Evolutionary conservation across 2,329 filamentous ascomycete genomes (phyloP), one percentile per base, ranked within the genome.

Genomic region (Macrophomina tecta): DNA sequence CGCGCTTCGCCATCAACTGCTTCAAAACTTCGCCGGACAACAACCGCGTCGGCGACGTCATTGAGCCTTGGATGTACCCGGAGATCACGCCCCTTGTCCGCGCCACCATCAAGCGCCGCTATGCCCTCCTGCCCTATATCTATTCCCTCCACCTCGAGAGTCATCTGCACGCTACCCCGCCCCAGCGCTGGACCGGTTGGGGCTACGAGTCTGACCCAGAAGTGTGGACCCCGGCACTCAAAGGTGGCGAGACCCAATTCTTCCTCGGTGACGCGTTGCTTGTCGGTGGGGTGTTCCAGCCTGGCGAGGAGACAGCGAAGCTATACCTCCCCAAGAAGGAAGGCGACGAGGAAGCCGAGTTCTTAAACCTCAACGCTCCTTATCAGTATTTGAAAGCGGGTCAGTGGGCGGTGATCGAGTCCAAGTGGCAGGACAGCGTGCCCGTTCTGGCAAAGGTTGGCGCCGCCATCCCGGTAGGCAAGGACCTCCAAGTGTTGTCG

Each of bases 31-130:
- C 85, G 0, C 83, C 86, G 0, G 80, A 85, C 0, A 87, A 92
- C 76, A 91, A 89, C 71, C 82, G 82, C 0, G 83, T 91, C 30
- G 90, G 90, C 7, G 90, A 91, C 42, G 89, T 92, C 0, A 92
- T 92, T 67, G 90, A 92, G 78, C 90, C 90, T 0, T 92, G 89
- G 89, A 91, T 92, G 89, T 90, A 92, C 72, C 88, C 89, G 0
- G 85, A 89, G 42, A 87, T 88, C 34, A 88, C 88, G 0, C 85
- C 85, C 0, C 77, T 89, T 1, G 81, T 92, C 14, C 85, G 90
- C 16, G 83, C 84, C 63, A 84, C 88, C 0, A 91, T 93, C 75
- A 88, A 89, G 76, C 84, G 90, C 40, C 84, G 90, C 38, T 92
- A 93, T 73, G 89, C 89, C 69, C 81, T 92, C 64, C 85, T 92